These are phyloP conservation scores for Lathyrus sativus DNA, from an alignment of 306 rosid genomes.

Conservation along the genomic window DNA sequence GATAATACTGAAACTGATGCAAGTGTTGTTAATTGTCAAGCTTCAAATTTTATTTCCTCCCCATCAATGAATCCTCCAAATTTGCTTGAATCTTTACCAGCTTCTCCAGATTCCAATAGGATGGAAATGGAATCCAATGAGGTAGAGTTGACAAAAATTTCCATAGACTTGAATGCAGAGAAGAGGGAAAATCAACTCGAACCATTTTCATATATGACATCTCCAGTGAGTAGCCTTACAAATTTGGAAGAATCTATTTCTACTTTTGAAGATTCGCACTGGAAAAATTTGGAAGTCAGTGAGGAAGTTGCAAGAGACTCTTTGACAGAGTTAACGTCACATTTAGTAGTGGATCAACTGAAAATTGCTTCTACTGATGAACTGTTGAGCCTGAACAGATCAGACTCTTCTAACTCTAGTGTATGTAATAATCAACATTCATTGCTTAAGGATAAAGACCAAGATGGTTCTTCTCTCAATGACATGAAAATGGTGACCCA, in stretches of 20 bases:
- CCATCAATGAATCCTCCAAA: constrained; percentile 40
- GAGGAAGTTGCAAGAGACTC: constrained; percentile 46
- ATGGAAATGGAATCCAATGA: constrained; percentile 43
- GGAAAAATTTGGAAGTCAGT: constrained; percentile 41
- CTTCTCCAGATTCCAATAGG: constrained; percentile 38
- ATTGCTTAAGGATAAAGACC: constrained; percentile 38
- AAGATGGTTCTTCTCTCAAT: constrained; percentile 38
- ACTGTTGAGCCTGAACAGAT: constrained; percentile 36
- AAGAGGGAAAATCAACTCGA: constrained; percentile 39
- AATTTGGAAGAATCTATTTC: constrained; percentile 44
- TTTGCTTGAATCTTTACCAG: constrained; percentile 41
- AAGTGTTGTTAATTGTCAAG: constrained; percentile 32
- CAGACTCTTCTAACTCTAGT: constrained; percentile 41
- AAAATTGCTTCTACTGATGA: constrained; percentile 46
- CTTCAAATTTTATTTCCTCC: constrained; percentile 43
- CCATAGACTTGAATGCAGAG: constrained; percentile 37
- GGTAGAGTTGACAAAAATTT: constrained; percentile 41
- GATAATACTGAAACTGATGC: constrained; percentile 34
- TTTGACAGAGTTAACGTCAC: constrained; percentile 38
- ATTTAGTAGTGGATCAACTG: constrained; percentile 35
- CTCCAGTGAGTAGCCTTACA: constrained; percentile 39
- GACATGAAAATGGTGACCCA: constrained; percentile 41
- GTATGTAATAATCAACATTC: constrained; percentile 38
- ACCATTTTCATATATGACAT: constrained; percentile 38
- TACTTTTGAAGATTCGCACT: constrained; percentile 38